These are phyloP conservation scores for Diospyros kaki DNA, from an alignment of 148 eudicot genomes.

Conservation along the genomic window DNA sequence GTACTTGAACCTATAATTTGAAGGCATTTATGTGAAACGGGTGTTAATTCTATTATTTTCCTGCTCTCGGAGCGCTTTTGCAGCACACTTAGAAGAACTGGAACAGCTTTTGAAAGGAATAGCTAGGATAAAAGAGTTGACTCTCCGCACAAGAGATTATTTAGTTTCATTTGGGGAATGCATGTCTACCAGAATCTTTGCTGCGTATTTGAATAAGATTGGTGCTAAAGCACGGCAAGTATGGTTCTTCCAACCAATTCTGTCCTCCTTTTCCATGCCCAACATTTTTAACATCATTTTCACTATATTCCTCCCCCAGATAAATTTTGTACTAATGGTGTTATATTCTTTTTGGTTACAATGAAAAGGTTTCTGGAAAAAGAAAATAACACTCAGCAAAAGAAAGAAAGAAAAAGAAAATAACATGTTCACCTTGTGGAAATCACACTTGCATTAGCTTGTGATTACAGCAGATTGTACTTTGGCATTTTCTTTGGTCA, in stretches of 20 bases:
- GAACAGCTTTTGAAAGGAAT: slow-evolving; percentile 61
- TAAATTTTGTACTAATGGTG: not conserved
- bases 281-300: not conserved
- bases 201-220: slow-evolving; percentile 45
- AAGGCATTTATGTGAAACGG: not conserved
- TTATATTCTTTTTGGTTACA: not conserved
- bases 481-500: not conserved
- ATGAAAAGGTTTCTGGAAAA: not conserved
- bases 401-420: not conserved
- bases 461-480: not conserved
- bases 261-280: not conserved
- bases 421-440: not conserved
- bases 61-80: not conserved
- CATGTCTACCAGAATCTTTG: slow-evolving; percentile 54
- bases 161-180: slow-evolving; percentile 68
- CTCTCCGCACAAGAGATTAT: slow-evolving; percentile 49
- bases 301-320: not conserved
- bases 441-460: not conserved
- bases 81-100: slow-evolving; percentile 47
- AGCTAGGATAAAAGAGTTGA: slow-evolving; percentile 58
- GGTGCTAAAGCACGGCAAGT: slow-evolving; percentile 58
- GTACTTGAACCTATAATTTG: not conserved
- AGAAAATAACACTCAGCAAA: too few species aligned
- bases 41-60: not conserved
- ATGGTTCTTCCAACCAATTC: slow-evolving; percentile 16